Base-by-base conservation (phyloP, 2,329 filamentous ascomycete species). In the Stromatinia cepivora region DNA sequence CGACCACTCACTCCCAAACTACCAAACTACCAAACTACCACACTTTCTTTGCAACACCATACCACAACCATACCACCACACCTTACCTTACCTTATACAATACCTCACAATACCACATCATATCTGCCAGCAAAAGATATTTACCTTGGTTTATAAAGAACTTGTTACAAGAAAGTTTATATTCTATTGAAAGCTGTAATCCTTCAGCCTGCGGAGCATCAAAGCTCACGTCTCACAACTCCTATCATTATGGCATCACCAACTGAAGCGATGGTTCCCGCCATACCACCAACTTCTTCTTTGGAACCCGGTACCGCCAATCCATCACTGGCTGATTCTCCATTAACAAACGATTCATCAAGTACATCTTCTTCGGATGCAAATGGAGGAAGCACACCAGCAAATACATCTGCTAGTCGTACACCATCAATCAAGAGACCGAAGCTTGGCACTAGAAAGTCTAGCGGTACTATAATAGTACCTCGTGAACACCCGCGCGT, bases 401-500 rank as follows among this genome's bases (percentile, higher is more conserved):
- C 66, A 53, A 68, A 68, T 31, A 68, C 56, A 17, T 68, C 66
- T 52, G 42, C 66, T 10, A 63, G 66, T 25, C 66, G 50, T 62
- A 68, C 66, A 34, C 66, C 66, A 11, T 63, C 66, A 52, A 69
- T 71, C 46, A 65, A 73, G 61, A 87, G 92, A 48, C 92, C 92
- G 39, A 86, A 87, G 69, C 82, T 94, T 70, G 87, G 87, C 25
- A 91, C 87, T 75, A 86, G 92, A 62, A 92, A 93, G 80, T 92
- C 90, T 75, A 94, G 91, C 78, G 91, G 91, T 69, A 93, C 92
- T 61, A 90, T 95, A 73, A 91, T 94, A 72, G 90, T 96, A 52
- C 90, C 91, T 48, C 87, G 92, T 74, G 91, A 94, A 77, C 91
- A 86, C 76, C 88, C 87, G 28, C 88, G 90, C 70, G 88, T 92